A percentile compares a stretch with the other conserved stretches of the same genome.
These are phyloP conservation scores for Lycium ferocissimum DNA, from an alignment of 257 asterid genomes.

Conservation along the genomic window DNA sequence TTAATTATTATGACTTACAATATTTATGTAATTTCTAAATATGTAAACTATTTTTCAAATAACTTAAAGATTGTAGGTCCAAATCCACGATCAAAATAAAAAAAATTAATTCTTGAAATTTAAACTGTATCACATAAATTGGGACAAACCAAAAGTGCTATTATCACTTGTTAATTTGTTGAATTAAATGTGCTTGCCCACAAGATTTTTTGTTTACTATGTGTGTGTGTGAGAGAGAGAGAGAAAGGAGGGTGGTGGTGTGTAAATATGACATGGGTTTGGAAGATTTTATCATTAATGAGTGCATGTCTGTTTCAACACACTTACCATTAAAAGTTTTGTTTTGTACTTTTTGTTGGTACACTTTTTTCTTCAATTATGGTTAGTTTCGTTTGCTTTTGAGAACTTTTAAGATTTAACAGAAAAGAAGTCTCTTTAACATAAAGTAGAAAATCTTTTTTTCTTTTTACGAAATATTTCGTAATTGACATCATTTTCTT, in stretches of 20 bases:
- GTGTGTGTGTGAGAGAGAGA: neutral
- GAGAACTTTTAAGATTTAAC: neutral
- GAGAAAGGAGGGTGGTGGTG: neutral
- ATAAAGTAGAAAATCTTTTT: neutral
- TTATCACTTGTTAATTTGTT: no score
- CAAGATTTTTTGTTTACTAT: neutral
- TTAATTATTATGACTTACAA: no score
- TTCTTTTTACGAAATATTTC: neutral
- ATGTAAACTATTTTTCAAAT: no score
- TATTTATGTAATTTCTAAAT: no score
- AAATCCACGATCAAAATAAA: no score
- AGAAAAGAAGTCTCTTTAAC: neutral
- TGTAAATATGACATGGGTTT: neutral
- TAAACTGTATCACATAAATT: no score
- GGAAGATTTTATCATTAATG: neutral
- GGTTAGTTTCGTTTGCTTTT: neutral
- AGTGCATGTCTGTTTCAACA: neutral
- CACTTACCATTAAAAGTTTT: neutral
- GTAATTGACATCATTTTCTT: neutral
- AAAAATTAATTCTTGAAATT: no score
- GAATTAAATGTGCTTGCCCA: no score
- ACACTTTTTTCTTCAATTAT: neutral
- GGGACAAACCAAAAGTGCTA: no score
- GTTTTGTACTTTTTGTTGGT: neutral
- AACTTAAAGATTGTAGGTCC: no score